These are phyloP conservation scores for Roridomyces roridus DNA, from an alignment of 768 basidiomycete genomes.

Conservation along the genomic window DNA sequence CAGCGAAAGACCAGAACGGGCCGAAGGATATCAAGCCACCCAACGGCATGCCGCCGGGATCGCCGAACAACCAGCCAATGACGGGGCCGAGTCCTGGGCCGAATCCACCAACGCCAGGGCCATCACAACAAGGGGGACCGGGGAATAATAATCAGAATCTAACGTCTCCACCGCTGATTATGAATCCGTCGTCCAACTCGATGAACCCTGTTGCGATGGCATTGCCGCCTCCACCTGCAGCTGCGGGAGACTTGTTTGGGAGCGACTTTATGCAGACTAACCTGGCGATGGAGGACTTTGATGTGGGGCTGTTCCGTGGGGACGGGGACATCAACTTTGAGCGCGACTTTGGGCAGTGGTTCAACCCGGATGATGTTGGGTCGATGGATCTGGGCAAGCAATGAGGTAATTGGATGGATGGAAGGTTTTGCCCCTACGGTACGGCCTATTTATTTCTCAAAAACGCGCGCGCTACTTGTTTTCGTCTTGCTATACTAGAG, in stretches of 20 bases:
- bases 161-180: slow-evolving; percentile 34
- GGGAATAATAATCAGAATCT: slow-evolving; percentile 28
- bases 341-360: slow-evolving; percentile 80
- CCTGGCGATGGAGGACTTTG: slow-evolving; percentile 51
- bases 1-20: slow-evolving; percentile 42
- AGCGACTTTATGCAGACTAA: slow-evolving; percentile 56
- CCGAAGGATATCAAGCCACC: slow-evolving; percentile 40
- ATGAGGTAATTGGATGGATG: slow-evolving; percentile 4
- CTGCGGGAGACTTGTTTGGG: slow-evolving; percentile 30
- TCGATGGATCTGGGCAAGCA: slow-evolving; percentile 33
- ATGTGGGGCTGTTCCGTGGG: slow-evolving; percentile 46
- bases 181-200: slow-evolving; percentile 26
- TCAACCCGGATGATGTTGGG: slow-evolving; percentile 59
- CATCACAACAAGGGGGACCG: slow-evolving; percentile 23
- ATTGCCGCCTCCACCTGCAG: slow-evolving; percentile 11
- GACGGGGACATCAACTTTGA: slow-evolving; percentile 68
- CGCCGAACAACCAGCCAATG: slow-evolving; percentile 48
- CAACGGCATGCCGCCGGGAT: slow-evolving; percentile 39
- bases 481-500: slow-evolving; percentile 23
- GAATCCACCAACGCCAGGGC: slow-evolving; percentile 37
- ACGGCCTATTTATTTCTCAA: slow-evolving; percentile 23
- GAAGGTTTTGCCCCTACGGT: background rate
- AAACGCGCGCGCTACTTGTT: slow-evolving; percentile 17
- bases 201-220: slow-evolving; percentile 23
- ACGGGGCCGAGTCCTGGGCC: slow-evolving; percentile 33